These are phyloP conservation scores for Starmerella bombicola DNA, from an alignment of 805 yeast species.

Conservation along the genomic window DNA sequence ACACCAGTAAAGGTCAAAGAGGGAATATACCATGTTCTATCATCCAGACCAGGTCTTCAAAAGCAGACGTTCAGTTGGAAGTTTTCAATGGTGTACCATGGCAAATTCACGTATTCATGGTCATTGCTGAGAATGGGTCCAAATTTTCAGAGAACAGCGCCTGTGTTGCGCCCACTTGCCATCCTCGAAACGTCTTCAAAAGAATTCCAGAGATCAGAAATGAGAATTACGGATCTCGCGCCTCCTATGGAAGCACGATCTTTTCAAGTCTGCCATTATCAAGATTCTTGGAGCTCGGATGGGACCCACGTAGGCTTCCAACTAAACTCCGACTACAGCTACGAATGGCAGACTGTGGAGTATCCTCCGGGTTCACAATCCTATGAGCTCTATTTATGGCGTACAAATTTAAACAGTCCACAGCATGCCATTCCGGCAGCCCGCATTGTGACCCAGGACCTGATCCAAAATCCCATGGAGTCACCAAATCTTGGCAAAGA, in stretches of 20 bases:
- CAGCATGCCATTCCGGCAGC: conserved; percentile 18
- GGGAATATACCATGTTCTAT: conserved; percentile 21
- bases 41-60: conserved; percentile 8
- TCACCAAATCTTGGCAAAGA: not conserved
- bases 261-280: conserved; percentile 8
- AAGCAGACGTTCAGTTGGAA: conserved; percentile 7
- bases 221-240: conserved; percentile 19
- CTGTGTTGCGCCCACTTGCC: conserved; percentile 22
- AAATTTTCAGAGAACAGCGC: not conserved
- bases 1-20: conserved; percentile 17
- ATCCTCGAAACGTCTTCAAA: conserved; percentile 18
- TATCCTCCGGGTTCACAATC: conserved; percentile 6
- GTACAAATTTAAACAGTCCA: conserved; percentile 7
- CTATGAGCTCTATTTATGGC: conserved; percentile 19
- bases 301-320: conserved; percentile 19
- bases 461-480: conserved; percentile 22
- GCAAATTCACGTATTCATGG: conserved; percentile 22
- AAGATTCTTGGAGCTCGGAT: conserved; percentile 8
- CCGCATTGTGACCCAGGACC: conserved; percentile 9
- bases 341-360: conserved; percentile 20
- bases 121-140: conserved; percentile 20
- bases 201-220: conserved; percentile 12
- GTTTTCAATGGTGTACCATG: conserved; percentile 23
- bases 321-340: conserved; percentile 15
- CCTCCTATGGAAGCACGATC: conserved; percentile 5